Percentiles rank a stretch among this genome's conserved stretches.
Evolutionary conservation across 2,329 filamentous ascomycete genomes (phyloP).

Genomic region (Fusarium scirpi): DNA sequence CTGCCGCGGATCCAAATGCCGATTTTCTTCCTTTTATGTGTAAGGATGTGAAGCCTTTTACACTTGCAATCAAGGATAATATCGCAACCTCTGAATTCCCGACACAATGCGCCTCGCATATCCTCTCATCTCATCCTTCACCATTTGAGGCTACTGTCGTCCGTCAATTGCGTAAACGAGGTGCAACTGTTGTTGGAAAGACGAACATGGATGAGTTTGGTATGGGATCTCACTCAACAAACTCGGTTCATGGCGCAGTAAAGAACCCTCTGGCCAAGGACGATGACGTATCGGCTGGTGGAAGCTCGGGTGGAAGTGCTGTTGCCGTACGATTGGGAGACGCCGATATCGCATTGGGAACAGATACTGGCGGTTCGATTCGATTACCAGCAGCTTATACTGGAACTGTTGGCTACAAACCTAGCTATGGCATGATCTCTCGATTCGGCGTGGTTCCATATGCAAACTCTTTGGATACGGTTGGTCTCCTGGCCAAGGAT

Average conservation of each 20-base stretch:
- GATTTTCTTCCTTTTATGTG: conserved; percentile 30
- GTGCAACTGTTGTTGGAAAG: conserved; percentile 77
- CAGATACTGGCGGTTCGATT: conserved; percentile 92
- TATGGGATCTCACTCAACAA: conserved; percentile 87
- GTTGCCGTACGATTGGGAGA: conserved; percentile 77
- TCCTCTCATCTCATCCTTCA: conserved; percentile 76
- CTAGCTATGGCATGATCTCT: conserved; percentile 88
- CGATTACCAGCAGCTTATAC: conserved; percentile 89
- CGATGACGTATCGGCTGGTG: conserved; percentile 75
- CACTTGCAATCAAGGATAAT: conserved; percentile 80
- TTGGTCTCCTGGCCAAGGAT: conserved; percentile 76
- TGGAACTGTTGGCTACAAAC: conserved; percentile 87
- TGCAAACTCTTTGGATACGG: conserved; percentile 92
- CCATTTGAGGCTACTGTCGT: conserved; percentile 89
- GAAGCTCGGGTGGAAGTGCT: conserved; percentile 94
- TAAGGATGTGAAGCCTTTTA: conserved; percentile 51
- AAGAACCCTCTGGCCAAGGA: conserved; percentile 59
- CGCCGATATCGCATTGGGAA: conserved; percentile 78
- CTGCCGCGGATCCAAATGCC: background rate
- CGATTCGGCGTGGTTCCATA: conserved; percentile 90
- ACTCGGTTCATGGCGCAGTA: conserved; percentile 76
- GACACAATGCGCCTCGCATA: conserved; percentile 86
- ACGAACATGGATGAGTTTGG: conserved; percentile 97
- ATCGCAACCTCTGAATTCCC: conserved; percentile 73
- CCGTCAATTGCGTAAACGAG: conserved; percentile 70